Conservation (phyloP, 495 filamentous ascomycete species). For the Parmelia sp. region DNA sequence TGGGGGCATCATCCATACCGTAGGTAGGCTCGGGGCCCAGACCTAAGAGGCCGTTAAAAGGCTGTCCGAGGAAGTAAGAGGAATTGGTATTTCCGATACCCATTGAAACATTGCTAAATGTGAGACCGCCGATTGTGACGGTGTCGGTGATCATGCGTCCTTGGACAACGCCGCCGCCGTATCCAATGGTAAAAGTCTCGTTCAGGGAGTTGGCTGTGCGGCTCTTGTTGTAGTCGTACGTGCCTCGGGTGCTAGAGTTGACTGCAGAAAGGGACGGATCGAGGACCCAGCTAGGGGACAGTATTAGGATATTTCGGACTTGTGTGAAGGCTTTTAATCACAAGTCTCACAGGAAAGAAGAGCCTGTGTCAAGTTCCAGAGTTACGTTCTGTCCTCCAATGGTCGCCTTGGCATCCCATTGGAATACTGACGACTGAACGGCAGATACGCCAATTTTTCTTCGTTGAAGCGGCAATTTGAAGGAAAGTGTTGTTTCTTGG, state of each 20-base stretch:
- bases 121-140: neutral
- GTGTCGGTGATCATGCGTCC: neutral
- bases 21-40: neutral
- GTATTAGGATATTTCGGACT: neutral
- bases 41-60: neutral
- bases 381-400: slow-evolving; percentile 5
- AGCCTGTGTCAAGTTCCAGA: slow-evolving; percentile 2
- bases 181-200: neutral
- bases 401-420: neutral
- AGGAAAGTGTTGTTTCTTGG: neutral
- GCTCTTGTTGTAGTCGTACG: neutral
- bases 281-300: neutral
- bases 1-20: neutral
- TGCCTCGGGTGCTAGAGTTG: neutral
- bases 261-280: neutral
- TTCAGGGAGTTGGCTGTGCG: neutral
- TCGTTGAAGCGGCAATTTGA: neutral
- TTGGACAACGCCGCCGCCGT: neutral
- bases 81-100: neutral
- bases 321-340: neutral
- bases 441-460: neutral
- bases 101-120: neutral
- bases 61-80: neutral
- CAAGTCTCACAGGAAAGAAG: neutral
- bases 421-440: neutral